Evolutionary conservation across 331 rosid species (phyloP).

Genomic region (Saraca asoca): DNA sequence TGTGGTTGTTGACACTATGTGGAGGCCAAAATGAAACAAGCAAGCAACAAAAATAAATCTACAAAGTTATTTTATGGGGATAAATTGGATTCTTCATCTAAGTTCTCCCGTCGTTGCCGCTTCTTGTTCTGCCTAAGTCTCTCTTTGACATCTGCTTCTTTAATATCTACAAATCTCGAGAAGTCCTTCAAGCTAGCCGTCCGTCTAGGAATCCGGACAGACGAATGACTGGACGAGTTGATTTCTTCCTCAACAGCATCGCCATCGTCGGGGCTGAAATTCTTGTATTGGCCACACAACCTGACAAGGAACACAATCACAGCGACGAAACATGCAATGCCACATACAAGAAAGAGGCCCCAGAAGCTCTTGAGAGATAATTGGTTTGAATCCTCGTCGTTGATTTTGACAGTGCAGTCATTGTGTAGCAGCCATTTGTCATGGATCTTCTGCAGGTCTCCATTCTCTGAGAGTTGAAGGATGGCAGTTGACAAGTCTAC

Average conservation of each 20-base stretch:
- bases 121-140: constrained; percentile 51
- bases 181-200: constrained; percentile 51
- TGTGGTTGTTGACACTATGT: constrained; percentile 18
- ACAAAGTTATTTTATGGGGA: constrained; percentile 33
- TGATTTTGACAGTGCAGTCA: constrained; percentile 44
- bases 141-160: constrained; percentile 64
- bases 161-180: constrained; percentile 62
- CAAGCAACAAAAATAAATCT: constrained; percentile 26
- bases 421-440: constrained; percentile 63
- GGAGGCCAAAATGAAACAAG: constrained; percentile 26
- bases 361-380: constrained; percentile 77
- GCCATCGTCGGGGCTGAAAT: constrained; percentile 46
- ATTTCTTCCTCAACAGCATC: constrained; percentile 41
- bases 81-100: constrained; percentile 39
- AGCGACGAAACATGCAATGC: constrained; percentile 56
- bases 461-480: constrained; percentile 86
- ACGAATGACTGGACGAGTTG: constrained; percentile 36
- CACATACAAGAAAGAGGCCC: constrained; percentile 77
- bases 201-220: constrained; percentile 18
- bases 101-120: constrained; percentile 45
- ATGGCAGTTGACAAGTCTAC: constrained; percentile 82
- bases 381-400: constrained; percentile 41
- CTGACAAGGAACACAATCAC: constrained; percentile 48
- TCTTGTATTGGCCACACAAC: constrained; percentile 54
- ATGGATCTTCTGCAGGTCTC: constrained; percentile 74